Evolutionary conservation across 345 rosid species (phyloP).

Genomic region (Gossypium stocksii): DNA sequence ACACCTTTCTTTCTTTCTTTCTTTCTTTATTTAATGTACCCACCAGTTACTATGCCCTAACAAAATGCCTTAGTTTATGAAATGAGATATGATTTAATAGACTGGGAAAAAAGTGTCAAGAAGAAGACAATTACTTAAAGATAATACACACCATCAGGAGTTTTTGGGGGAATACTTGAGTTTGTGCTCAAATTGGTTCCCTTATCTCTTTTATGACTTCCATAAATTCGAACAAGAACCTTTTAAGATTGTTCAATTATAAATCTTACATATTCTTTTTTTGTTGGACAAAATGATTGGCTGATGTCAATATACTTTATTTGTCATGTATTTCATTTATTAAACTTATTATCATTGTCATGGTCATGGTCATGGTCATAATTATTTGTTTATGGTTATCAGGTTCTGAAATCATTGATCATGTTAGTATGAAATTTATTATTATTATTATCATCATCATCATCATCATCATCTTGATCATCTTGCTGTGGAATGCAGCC

Average conservation of each 20-base stretch:
- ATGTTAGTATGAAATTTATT: conserved; percentile 13
- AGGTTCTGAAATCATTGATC: conserved; percentile 16
- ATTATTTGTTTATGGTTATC: not conserved
- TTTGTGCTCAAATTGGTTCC: not conserved
- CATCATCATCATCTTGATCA: not conserved
- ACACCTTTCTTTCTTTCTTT: not conserved
- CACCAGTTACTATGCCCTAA: not conserved
- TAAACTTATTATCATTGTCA: not conserved
- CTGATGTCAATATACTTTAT: conserved; percentile 4
- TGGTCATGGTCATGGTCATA: not conserved
- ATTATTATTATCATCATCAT: no score
- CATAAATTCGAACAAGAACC: not conserved
- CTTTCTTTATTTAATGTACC: not conserved
- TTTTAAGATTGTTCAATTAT: not conserved
- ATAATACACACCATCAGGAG: not conserved
- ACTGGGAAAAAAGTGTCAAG: not conserved
- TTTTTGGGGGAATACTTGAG: not conserved
- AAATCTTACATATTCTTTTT: not conserved
- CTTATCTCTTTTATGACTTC: not conserved
- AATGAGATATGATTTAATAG: not conserved
- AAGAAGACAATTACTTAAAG: not conserved
- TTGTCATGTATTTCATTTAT: not conserved
- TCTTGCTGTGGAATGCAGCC: conserved; percentile 45
- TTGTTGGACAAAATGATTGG: not conserved
- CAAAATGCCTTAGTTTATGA: not conserved